Percentiles rank a stretch among this genome's conserved stretches.
phyloP scores from a whole-genome alignment of 108 stramenopile genomes.

The Chaetoceros tenuissimus region DNA sequence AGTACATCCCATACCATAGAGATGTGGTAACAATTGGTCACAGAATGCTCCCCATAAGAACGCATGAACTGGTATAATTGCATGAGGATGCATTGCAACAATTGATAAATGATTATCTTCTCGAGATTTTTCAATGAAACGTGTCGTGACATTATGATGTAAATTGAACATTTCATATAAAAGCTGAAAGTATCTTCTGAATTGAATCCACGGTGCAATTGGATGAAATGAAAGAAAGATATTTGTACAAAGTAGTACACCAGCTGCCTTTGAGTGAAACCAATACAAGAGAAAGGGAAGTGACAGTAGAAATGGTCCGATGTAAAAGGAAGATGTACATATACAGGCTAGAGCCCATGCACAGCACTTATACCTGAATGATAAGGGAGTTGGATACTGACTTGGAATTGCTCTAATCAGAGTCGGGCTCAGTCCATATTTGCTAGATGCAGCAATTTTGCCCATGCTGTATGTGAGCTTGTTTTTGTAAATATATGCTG shows the following conservation, averaged over 20 bases:
- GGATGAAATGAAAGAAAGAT: not conserved
- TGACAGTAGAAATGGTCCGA: not conserved
- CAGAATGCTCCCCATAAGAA: conserved; percentile 22
- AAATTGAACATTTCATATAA: conserved; percentile 20
- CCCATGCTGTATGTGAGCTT: too few species aligned
- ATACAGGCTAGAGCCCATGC: not conserved
- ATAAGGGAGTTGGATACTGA: not conserved
- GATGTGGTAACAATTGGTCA: conserved; percentile 15
- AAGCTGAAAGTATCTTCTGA: conserved; percentile 14
- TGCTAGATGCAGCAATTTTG: not conserved
- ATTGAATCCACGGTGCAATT: conserved; percentile 8
- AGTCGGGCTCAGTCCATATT: not conserved
- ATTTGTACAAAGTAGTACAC: not conserved
- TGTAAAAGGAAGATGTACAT: not conserved
- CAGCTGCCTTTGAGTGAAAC: not conserved
- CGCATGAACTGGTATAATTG: conserved; percentile 19
- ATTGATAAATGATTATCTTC: conserved; percentile 10
- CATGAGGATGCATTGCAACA: conserved; percentile 24
- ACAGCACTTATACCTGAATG: not conserved
- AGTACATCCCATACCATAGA: conserved; percentile 13
- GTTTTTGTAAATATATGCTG: too few species aligned
- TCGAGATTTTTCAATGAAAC: not conserved
- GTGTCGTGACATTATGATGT: conserved; percentile 14
- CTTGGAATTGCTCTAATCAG: not conserved
- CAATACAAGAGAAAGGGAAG: not conserved